Evolutionary conservation across 1,139 yeast genomes (phyloP), one percentile per base, ranked within the genome.

Genomic region (Magnusiomyces suaveolens): DNA sequence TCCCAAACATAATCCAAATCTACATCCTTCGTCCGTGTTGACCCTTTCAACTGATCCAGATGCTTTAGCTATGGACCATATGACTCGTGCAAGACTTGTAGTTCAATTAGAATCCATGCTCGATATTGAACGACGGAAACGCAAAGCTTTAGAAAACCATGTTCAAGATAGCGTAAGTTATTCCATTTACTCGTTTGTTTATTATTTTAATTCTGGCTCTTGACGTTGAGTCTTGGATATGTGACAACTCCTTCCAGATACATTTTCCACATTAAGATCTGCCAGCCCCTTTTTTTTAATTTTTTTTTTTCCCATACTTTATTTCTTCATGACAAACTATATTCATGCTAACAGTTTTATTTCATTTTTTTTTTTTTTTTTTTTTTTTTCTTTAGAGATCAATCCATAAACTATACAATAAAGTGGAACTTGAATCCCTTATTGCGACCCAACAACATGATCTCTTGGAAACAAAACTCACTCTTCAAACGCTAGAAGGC

Each of bases 51-150:
- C 20, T n/a, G 41, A 25, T 23, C 52, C 43, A 4, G 44, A 41
- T 18, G n/a, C 8, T 3, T 16, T 41, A 8, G 44, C 48, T 25
- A 46, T 52, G 50, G 46, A 56, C 46, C 54, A 47, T 16, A 44
- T 47, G n/a, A 53, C 57, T 25, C 56, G 64, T 18, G 65, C 66
- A 12, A 58, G 56, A 36, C 61, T 63, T 46, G 52, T 69, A 10
- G 64, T 68, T 4, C 53, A 58, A 23, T 58, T 67, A 20, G 66
- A 66, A 54, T 54, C 60, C 2, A 63, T 66, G 56, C 64, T 69
- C 12, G 67, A 67, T 44, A 50, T 64, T 23, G 72, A 69, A 54
- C 64, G 73, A 8, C 60, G 69, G n/a, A 65, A 66, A 54, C 64
- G 71, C 16, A 56, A 61, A 33, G 54, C 63, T n/a, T 64, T 67